Conservation (phyloP, 2,329 filamentous ascomycete genomes). For the Pseudocercospora eumusae region DNA sequence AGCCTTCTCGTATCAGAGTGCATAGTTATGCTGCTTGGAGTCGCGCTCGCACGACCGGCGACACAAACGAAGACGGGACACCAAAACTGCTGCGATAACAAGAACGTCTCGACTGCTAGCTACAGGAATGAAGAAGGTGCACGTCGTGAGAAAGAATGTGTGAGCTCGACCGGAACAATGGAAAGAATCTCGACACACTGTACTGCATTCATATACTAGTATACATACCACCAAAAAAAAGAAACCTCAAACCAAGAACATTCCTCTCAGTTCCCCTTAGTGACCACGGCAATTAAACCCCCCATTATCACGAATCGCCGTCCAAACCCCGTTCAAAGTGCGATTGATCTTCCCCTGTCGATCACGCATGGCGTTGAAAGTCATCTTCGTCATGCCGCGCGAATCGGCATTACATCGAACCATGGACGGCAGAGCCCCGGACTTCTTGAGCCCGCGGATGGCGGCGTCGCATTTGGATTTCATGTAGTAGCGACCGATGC, state of each 20-base stretch:
- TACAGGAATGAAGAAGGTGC: no score
- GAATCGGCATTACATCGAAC: neutral
- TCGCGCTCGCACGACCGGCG: neutral
- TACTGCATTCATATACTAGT: neutral
- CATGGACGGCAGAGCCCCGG: neutral
- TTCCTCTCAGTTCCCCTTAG: neutral
- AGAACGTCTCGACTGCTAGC: no score
- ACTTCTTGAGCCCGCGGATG: neutral
- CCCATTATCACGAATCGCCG: neutral
- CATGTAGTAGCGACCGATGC: slow-evolving; percentile 1
- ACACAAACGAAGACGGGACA: neutral
- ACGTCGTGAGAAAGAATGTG: no score
- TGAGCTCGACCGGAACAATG: no score
- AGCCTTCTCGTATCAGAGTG: neutral
- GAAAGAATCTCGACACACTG: neutral
- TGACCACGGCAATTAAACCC: neutral
- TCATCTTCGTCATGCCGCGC: neutral
- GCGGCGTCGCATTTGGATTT: neutral
- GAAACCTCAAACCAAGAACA: neutral
- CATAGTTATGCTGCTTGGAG: neutral
- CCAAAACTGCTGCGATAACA: neutral
- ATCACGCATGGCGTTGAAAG: slow-evolving; percentile 2
- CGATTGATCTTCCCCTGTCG: neutral
- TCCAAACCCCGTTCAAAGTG: neutral
- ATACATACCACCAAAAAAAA: neutral